Base-by-base conservation (phyloP, 345 rosid genomes). In the Salix udensis region DNA sequence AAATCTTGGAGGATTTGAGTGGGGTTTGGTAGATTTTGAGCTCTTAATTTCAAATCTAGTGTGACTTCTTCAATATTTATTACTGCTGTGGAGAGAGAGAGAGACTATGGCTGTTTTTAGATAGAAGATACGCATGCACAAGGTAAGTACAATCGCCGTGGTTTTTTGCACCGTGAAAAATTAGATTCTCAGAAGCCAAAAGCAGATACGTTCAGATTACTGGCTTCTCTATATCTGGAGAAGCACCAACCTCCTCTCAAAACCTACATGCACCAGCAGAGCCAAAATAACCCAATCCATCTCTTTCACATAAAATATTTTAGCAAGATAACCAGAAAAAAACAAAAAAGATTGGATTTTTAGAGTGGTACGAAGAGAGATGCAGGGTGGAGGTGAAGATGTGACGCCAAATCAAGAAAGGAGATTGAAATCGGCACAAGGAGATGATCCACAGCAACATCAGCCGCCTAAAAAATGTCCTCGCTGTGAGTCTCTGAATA, bases 401-500 rank as follows among this genome's bases (percentile, higher is more conserved):
- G 80, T 73, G 81, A 76, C 76, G 71, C 84, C 74, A 53, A 84
- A 78, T 55, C 77, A 72, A 74, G 83, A 82, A 65, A 84, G 82
- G 75, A 84, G 85, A 53, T 28, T 82, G 82, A 79, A 80, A 68
- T 26, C 78, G 70, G 67, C 68, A 60, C 72, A 67, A 48, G 82
- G 69, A 11, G 83, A 74, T 15, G 81, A 74, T 19, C 67, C 72
- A 44, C 77, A 70, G 12, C 71, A n/a, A 6, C 80, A 65, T 11
- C 83, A 62, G 18, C 86, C 52, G 46, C 86, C 85, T 2, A 85
- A 85, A 65, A 87, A 82, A 72, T 90, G 94, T 34, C 94, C 94
- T 34, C 87, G 94, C 2, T 90, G 94, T 18, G 90, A 90, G 18
- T 90, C 94, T 6, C 18, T 82, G 24, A 85, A 90, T 76, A 88